Evolutionary conservation across 1,284 basidiomycete species (phyloP), one percentile per base, ranked within the genome.

Genomic region (Puccinia brachypodii): DNA sequence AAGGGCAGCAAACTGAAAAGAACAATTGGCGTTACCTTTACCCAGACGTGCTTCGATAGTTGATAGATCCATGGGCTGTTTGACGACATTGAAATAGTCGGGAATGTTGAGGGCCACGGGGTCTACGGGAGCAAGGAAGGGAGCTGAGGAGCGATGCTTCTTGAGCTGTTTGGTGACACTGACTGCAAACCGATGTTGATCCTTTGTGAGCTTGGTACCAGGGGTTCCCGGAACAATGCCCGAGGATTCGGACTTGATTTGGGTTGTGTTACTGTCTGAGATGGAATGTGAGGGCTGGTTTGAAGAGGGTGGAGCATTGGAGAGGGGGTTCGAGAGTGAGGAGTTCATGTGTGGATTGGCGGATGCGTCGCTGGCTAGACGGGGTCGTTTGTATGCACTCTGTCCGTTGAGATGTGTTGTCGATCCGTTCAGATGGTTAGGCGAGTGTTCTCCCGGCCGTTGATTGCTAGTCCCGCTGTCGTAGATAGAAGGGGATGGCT

Each of bases 21-120:
- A n/a, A 56, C 2, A 47, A 28, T 22, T 16, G 13, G 33, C 38
- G 22, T 22, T 64, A 84, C 85, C n/a, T 84, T 84, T 80, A 11
- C 78, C 78, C 14, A 98, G 89, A 88, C 98, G 97, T 85, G 91
- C 91, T 87, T 98, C 96, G 83, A 98, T 91, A 31, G 96, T 97
- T n/a, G 91, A 90, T 73, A 99, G 90, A 87, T 99, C 97, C 94
- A 98, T 98, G 0, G 97, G 97, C 44, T 90, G 90, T 85, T 92
- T 93, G 88, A 99, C 91, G 85, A 98, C 91, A 79, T 89, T 90
- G 66, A 90, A 90, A 85, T 99, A 99, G 86, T 96, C 94, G 16
- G 95, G 97, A 83, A 99, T 93, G 84, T 92, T 92, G 83, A 98
- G 90, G 0, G 91, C 92, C 83, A 96, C 90, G n/a, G 92, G 90